Percentiles rank a stretch among this genome's conserved stretches.
Evolutionary conservation across 140 eudicot species (phyloP).

Genomic region (Erigeron philadelphicus): DNA sequence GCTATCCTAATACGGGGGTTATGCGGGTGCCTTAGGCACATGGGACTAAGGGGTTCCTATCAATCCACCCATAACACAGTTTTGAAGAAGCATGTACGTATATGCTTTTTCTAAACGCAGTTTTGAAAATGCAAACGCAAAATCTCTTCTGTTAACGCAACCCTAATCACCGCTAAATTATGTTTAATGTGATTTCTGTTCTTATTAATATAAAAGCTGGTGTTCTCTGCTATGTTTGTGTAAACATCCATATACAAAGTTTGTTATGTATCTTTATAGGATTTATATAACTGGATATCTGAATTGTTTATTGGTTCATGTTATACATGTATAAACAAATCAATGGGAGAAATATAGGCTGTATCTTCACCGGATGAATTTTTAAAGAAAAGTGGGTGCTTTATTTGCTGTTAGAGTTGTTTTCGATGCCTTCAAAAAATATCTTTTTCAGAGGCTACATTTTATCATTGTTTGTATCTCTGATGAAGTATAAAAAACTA

Average conservation of each 20-base stretch:
- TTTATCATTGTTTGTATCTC: background rate
- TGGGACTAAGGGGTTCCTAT: too few relatives aligned
- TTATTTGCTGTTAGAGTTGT: background rate
- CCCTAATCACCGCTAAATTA: too few relatives aligned
- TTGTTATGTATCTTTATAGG: background rate
- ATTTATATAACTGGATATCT: background rate
- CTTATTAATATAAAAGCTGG: background rate
- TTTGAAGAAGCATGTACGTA: too few relatives aligned
- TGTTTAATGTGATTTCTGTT: conserved; percentile 8
- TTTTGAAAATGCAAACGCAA: too few relatives aligned
- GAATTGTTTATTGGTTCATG: background rate
- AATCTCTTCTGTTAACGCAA: too few relatives aligned
- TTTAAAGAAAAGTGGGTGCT: background rate
- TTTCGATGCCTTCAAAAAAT: background rate
- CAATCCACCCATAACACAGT: too few relatives aligned
- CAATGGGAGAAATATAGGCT: background rate
- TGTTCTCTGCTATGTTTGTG: background rate
- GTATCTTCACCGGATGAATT: background rate
- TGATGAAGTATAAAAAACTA: background rate
- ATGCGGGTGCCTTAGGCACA: too few relatives aligned
- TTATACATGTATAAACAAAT: background rate
- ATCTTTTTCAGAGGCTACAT: background rate
- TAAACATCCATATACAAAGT: background rate
- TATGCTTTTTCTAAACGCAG: too few relatives aligned
- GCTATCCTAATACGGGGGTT: too few relatives aligned